Percentiles rank a stretch among this genome's conserved stretches.
phyloP scores from a whole-genome alignment of 129 eudicot genomes.

The Heracleum sosnowskyi region DNA sequence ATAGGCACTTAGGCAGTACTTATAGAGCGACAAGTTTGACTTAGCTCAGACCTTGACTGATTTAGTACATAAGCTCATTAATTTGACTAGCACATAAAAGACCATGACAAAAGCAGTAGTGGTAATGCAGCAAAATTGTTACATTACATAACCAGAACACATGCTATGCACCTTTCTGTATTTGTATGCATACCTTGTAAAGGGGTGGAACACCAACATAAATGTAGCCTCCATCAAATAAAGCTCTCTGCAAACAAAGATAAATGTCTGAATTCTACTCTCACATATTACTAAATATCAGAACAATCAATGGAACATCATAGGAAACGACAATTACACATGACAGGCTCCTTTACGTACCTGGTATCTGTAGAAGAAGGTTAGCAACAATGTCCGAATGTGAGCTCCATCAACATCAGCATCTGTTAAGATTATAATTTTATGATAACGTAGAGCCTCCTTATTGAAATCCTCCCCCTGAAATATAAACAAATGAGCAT shows the following conservation, averaged over 20 bases:
- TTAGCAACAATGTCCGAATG: constrained; percentile 79
- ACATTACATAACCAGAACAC: neutral
- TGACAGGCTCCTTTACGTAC: constrained; percentile 24
- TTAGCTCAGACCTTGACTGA: neutral
- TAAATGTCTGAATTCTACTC: constrained; percentile 6
- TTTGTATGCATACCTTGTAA: constrained; percentile 54
- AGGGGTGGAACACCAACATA: constrained; percentile 98
- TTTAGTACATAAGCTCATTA: neutral
- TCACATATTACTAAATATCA: neutral
- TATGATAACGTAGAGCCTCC: constrained; percentile 88
- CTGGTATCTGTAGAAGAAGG: constrained; percentile 98
- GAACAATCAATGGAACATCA: neutral
- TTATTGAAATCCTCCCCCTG: constrained; percentile 96
- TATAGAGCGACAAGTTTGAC: neutral
- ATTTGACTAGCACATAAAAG: neutral
- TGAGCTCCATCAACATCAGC: constrained; percentile 99
- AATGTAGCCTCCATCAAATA: constrained; percentile 88
- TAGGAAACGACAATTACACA: neutral
- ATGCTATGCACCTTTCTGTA: constrained; percentile 1
- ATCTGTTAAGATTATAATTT: constrained; percentile 88
- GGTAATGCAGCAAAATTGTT: neutral
- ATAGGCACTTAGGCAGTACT: neutral
- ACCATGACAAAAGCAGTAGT: neutral
- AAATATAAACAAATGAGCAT: constrained; percentile 14
- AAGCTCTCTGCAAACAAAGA: constrained; percentile 63